phyloP scores from a whole-genome alignment of 768 basidiomycete genomes.

The Trametes villosa region DNA sequence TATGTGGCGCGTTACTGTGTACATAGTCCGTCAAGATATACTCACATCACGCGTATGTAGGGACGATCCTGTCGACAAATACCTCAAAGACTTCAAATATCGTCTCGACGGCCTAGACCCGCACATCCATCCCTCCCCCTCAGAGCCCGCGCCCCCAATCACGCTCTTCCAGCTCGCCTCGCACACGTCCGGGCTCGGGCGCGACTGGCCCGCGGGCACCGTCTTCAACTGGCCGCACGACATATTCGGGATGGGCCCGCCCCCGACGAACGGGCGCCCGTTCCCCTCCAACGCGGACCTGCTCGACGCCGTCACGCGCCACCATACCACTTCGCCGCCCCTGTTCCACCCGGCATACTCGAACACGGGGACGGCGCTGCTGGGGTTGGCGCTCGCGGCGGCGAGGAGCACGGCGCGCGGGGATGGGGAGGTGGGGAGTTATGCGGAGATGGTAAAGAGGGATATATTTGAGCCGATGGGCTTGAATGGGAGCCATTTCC shows the following conservation, averaged over 20 bases:
- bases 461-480: constrained; percentile 54
- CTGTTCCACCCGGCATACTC: constrained; percentile 50
- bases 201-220: constrained; percentile 42
- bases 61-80: constrained; percentile 55
- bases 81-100: constrained; percentile 44
- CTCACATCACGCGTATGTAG: constrained; percentile 29
- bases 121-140: background rate
- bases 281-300: constrained; percentile 40
- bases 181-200: constrained; percentile 40
- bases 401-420: constrained; percentile 30
- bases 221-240: constrained; percentile 46
- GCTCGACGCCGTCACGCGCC: constrained; percentile 41
- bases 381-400: constrained; percentile 42
- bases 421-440: background rate
- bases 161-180: constrained; percentile 36
- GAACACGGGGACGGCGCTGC: constrained; percentile 40
- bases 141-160: constrained; percentile 13
- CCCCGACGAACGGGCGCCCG: constrained; percentile 34
- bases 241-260: constrained; percentile 33
- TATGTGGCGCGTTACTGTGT: constrained; percentile 11
- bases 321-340: constrained; percentile 47
- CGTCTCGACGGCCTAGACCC: constrained; percentile 26
- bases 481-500: constrained; percentile 49
- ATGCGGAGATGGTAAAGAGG: constrained; percentile 48
- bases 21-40: background rate